These are phyloP conservation scores for Fusarium pilosicola DNA, from an alignment of 2,329 filamentous ascomycete genomes.

Conservation along the genomic window DNA sequence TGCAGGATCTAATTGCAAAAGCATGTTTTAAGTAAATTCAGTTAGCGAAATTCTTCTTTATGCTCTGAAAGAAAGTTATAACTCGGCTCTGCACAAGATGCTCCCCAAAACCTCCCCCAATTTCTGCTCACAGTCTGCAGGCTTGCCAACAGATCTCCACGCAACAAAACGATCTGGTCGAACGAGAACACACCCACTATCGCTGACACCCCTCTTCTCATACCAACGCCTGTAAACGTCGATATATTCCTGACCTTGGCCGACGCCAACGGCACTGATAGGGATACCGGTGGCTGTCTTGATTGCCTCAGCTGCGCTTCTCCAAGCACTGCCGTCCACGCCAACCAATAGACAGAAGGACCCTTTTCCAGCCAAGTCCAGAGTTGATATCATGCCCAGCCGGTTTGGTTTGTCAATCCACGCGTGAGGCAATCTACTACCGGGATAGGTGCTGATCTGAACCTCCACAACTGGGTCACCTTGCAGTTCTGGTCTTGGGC, in stretches of 20 bases:
- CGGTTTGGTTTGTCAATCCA: neutral
- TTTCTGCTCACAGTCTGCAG: neutral
- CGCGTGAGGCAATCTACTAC: neutral
- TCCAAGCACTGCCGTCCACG: neutral
- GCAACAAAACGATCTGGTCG: neutral
- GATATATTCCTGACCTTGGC: neutral
- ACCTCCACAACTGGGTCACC: neutral
- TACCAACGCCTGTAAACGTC: neutral
- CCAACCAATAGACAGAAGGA: neutral
- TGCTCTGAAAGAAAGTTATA: neutral
- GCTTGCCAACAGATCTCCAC: neutral
- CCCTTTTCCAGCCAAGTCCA: neutral
- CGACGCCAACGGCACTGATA: neutral
- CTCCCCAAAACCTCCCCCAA: neutral
- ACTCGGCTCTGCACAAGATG: neutral
- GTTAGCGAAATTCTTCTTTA: accelerated
- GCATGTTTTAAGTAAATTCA: too few species aligned
- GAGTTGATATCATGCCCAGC: neutral
- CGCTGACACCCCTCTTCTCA: neutral
- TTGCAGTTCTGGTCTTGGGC: neutral
- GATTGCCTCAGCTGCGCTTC: neutral
- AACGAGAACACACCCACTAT: neutral
- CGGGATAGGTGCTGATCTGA: neutral
- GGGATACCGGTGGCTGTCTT: accelerated
- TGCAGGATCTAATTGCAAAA: too few species aligned